Evolutionary conservation across 179 eudicot species (phyloP).

Genomic region (Beta macrorhiza): DNA sequence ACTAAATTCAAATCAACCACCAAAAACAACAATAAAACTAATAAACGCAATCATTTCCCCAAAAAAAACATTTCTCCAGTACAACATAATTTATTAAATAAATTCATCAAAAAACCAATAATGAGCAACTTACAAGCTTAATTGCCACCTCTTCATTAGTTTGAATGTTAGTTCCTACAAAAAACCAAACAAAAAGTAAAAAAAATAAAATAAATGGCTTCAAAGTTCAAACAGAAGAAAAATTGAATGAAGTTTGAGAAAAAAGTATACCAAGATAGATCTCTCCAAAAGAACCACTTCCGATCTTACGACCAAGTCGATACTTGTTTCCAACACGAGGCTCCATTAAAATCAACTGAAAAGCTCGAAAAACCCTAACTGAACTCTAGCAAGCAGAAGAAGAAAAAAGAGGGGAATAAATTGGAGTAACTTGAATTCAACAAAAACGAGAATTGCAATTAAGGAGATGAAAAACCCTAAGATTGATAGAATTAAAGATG

Average conservation of each 20-base stretch:
- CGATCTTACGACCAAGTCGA: constrained; percentile 54
- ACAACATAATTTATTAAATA: background rate
- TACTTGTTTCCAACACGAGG: constrained; percentile 45
- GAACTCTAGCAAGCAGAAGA: background rate
- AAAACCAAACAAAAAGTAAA: constrained; percentile 1
- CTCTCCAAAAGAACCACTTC: constrained; percentile 56
- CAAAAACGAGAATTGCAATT: constrained; percentile 3
- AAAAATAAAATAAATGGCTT: background rate
- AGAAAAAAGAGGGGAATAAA: constrained; percentile 19
- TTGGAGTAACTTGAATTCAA: constrained; percentile 30
- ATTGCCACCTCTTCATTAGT: constrained; percentile 51
- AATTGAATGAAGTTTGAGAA: background rate
- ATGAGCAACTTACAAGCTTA: constrained; percentile 37
- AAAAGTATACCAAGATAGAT: constrained; percentile 42
- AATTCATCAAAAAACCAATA: background rate
- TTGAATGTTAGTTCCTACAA: constrained; percentile 44
- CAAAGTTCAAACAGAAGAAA: background rate
- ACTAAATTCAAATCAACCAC: background rate
- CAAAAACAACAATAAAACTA: background rate
- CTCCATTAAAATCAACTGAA: constrained; percentile 37
- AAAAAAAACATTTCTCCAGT: background rate
- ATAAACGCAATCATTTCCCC: background rate
- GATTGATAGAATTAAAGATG: background rate
- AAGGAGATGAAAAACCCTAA: constrained; percentile 21
- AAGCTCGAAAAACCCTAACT: constrained; percentile 38